These are phyloP conservation scores for Microstroma glucosiphilum DNA, from an alignment of 1,284 basidiomycete genomes.

Conservation along the genomic window DNA sequence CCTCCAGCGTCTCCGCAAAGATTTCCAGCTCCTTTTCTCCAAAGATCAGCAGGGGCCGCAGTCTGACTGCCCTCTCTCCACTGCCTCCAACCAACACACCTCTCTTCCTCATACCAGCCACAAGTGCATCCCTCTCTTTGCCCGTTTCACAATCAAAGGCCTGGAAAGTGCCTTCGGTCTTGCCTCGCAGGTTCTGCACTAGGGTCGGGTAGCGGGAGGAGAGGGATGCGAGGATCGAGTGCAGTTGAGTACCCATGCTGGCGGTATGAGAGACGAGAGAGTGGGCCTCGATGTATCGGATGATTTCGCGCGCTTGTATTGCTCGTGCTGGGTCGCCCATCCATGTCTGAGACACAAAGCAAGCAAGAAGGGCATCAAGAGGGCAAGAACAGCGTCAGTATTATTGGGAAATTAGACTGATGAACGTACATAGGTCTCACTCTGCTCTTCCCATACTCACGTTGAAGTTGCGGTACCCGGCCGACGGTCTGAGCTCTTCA, in stretches of 20 bases:
- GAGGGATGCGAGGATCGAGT: conserved; percentile 45
- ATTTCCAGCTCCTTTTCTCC: conserved; percentile 53
- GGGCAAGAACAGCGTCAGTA: not conserved
- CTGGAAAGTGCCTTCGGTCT: conserved; percentile 56
- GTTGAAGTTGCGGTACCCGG: conserved; percentile 54
- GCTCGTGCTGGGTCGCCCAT: conserved; percentile 56
- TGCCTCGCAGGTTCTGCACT: conserved; percentile 54
- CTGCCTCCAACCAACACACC: conserved; percentile 55
- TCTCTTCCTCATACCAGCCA: conserved; percentile 52
- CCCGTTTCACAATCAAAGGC: conserved; percentile 54
- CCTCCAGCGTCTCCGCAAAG: conserved; percentile 50
- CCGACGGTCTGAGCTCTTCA: conserved; percentile 54
- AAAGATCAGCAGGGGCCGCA: conserved; percentile 57
- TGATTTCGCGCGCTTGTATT: conserved; percentile 56
- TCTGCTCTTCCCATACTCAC: too few relatives aligned
- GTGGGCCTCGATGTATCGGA: conserved; percentile 55
- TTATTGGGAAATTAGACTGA: too few relatives aligned
- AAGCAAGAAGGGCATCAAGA: conserved; percentile 1
- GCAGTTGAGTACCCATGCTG: conserved; percentile 51
- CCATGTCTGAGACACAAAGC: conserved; percentile 43
- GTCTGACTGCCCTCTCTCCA: conserved; percentile 52
- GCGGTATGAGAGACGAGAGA: conserved; percentile 51
- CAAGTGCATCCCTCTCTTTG: conserved; percentile 53
- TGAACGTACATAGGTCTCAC: conserved; percentile 17
- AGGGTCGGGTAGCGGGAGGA: conserved; percentile 23